Evolutionary conservation across 805 yeast genomes (phyloP).

Genomic region (Clavispora fructus): DNA sequence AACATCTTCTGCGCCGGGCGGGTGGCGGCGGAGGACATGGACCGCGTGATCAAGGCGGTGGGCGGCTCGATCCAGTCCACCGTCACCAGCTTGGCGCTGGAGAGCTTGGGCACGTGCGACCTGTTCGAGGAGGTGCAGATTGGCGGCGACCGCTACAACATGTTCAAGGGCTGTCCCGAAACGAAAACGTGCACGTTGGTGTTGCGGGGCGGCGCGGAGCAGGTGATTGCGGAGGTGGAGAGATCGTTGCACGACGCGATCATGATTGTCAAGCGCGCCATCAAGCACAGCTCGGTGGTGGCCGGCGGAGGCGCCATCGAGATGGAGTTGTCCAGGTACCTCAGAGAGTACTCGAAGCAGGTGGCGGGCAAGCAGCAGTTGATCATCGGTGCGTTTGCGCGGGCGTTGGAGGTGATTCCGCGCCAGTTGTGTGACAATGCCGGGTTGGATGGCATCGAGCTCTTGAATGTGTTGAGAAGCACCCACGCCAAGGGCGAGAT

Average conservation of each 20-base stretch:
- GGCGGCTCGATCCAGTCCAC: constrained; percentile 86
- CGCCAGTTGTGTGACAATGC: constrained; percentile 97
- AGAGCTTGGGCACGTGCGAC: constrained; percentile 50
- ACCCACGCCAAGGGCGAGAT: constrained; percentile 89
- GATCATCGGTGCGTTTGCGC: constrained; percentile 87
- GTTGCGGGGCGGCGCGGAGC: constrained; percentile 97
- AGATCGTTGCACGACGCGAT: constrained; percentile 97
- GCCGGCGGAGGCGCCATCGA: constrained; percentile 99
- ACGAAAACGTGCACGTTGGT: constrained; percentile 91
- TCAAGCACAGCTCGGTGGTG: constrained; percentile 79
- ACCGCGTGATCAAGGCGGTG: constrained; percentile 86
- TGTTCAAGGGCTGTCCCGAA: constrained; percentile 87
- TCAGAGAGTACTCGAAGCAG: constrained; percentile 80
- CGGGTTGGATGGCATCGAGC: constrained; percentile 97
- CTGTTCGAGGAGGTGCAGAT: constrained; percentile 89
- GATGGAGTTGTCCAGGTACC: constrained; percentile 88
- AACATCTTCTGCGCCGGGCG: constrained; percentile 97
- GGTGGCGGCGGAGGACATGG: constrained; percentile 83
- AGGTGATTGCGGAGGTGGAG: constrained; percentile 96
- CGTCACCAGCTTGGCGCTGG: constrained; percentile 59
- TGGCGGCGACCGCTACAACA: constrained; percentile 91
- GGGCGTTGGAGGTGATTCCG: constrained; percentile 92
- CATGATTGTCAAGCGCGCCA: constrained; percentile 95
- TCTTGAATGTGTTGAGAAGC: constrained; percentile 84
- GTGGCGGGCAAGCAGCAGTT: constrained; percentile 96